Evolutionary conservation across 805 yeast species (phyloP), one percentile per base, ranked within the genome.

Genomic region (Monosporozyma yasuniensis): DNA sequence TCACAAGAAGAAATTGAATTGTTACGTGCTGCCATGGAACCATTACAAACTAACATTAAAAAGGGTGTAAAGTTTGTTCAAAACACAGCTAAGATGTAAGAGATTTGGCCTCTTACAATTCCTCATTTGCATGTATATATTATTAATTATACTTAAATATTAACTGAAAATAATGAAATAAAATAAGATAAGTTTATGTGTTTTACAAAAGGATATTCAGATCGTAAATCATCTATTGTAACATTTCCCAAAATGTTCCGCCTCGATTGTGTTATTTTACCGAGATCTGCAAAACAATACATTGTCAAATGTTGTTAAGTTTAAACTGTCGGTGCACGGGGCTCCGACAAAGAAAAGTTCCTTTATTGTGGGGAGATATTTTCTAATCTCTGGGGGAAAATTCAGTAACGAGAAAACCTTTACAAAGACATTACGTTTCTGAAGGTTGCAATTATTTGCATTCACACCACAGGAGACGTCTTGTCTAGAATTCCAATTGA

Each of bases 11-110:
- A 83, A 65, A 70, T 69, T 63, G 72, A 74, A 57, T 68, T 81
- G 66, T 70, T 81, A 54, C 61, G 63, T 12, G 74, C 74, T 55
- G 82, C 84, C 48, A 68, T 74, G 54, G 77, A 71, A 18, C 82
- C 79, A 58, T 72, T 83, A 59, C 61, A 71, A 22, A 72, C 69
- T 47, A 81, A 78, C 66, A 78, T 83, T 54, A 73, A 68, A 48
- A 82, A 81, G 72, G 88, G 87, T 53, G 74, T 72, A 44, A 62
- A 68, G 18, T 80, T 79, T 59, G 72, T 72, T 50, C 66, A 58
- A 23, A 54, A 53, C 19, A 43, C 41, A 4, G 44, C 57, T 51
- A 65, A 58, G 44, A 50, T 61, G 46, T 61, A 30, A 47, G 18
- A 19, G 21, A 12, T 19, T 37, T 18, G 7, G 14, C 11, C 41